Conservation (phyloP, 345 rosid species). For the Brassica juncea region DNA sequence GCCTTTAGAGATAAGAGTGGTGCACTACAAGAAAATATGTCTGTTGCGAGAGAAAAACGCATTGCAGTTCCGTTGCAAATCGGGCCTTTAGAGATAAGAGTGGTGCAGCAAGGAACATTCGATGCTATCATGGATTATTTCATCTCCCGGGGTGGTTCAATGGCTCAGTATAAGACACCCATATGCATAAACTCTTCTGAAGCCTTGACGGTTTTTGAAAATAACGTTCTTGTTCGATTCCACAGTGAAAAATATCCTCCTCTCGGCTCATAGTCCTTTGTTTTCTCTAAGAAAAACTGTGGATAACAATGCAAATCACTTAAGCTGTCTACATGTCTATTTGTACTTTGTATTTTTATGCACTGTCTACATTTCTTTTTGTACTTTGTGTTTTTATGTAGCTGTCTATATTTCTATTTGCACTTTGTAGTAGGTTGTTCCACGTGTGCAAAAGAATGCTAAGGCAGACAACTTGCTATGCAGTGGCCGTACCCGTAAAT, state of each 20-base stretch:
- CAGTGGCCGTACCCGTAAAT: too few species aligned
- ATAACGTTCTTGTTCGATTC: conserved; percentile 11
- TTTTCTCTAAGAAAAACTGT: background rate
- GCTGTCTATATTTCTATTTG: too few species aligned
- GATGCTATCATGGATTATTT: background rate
- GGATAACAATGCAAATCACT: background rate
- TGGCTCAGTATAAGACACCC: conserved; percentile 5
- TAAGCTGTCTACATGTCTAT: background rate
- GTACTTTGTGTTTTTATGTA: too few species aligned
- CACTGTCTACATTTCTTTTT: background rate
- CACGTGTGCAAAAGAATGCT: too few species aligned
- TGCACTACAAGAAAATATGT: too few species aligned
- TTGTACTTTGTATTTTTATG: background rate
- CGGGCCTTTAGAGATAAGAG: background rate
- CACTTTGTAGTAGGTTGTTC: too few species aligned
- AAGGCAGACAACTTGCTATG: too few species aligned
- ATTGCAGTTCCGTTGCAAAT: too few species aligned
- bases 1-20: background rate
- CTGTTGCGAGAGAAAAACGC: too few species aligned
- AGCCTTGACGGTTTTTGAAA: background rate
- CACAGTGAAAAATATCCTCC: background rate
- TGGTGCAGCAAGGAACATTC: conserved; percentile 3
- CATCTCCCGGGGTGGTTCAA: background rate
- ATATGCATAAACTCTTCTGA: background rate
- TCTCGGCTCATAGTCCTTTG: background rate